These are phyloP conservation scores for Hanseniaspora valbyensis DNA, from an alignment of 805 yeast genomes.

Conservation along the genomic window DNA sequence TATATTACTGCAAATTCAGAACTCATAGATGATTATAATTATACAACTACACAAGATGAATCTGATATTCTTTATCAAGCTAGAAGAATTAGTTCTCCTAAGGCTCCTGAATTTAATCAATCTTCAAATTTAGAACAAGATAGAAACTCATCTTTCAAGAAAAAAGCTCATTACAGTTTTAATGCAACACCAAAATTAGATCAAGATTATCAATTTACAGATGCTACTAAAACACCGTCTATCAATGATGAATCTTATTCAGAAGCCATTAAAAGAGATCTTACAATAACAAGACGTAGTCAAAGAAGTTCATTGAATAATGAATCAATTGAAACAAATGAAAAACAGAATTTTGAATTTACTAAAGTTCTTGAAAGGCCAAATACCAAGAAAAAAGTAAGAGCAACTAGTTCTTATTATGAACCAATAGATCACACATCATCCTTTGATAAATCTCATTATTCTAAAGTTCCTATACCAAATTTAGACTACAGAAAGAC, in stretches of 20 bases:
- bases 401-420: conserved; percentile 16
- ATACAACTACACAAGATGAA: not conserved
- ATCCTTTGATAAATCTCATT: not conserved
- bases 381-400: conserved; percentile 7
- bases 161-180: not conserved
- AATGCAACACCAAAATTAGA: not conserved
- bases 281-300: not conserved
- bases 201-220: not conserved
- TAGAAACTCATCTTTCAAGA: too few species aligned
- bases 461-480: conserved; percentile 1
- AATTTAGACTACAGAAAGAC: conserved; percentile 13
- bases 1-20: conserved; percentile 10
- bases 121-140: too few species aligned
- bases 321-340: not conserved
- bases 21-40: not conserved
- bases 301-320: not conserved
- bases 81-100: not conserved
- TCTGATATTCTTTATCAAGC: not conserved
- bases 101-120: not conserved
- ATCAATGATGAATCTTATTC: not conserved
- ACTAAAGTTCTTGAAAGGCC: not conserved
- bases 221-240: too few species aligned
- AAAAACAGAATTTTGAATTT: not conserved
- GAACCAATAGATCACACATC: not conserved
- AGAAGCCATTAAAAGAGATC: not conserved